Evolutionary conservation across 371 early-diverging fungal species (phyloP).

Genomic region (Zancudomyces culisetae): DNA sequence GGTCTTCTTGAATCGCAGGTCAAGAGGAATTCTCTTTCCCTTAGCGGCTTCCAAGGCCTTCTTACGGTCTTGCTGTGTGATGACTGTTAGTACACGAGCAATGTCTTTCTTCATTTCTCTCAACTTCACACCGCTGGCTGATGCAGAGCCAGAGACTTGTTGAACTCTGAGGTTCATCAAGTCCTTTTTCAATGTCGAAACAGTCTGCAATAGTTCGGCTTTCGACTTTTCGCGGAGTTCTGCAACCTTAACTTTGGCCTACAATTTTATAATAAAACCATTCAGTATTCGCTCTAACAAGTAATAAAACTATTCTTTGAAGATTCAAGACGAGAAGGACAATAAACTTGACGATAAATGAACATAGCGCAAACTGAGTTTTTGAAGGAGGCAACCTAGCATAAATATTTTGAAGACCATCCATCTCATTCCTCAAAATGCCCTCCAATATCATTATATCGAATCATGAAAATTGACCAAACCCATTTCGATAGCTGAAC

Average conservation of each 20-base stretch:
- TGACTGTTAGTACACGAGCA: conserved; percentile 82
- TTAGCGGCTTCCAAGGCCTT: conserved; percentile 63
- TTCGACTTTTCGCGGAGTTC: conserved; percentile 81
- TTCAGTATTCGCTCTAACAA: too few relatives aligned
- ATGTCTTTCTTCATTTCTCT: conserved; percentile 67
- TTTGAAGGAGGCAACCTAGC: too few relatives aligned
- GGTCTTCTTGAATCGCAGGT: conserved; percentile 89
- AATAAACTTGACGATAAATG: too few relatives aligned
- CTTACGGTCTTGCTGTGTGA: conserved; percentile 70
- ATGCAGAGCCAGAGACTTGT: conserved; percentile 58
- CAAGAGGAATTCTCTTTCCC: conserved; percentile 78
- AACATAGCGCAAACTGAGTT: too few relatives aligned
- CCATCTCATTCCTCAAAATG: too few relatives aligned
- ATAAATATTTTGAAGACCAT: too few relatives aligned
- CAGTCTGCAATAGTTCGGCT: conserved; percentile 70
- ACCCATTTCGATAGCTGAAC: too few relatives aligned
- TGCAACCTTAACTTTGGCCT: conserved; percentile 68
- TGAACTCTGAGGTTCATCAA: conserved; percentile 76
- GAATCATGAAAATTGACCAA: too few relatives aligned
- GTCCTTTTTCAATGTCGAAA: conserved; percentile 84
- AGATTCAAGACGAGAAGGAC: too few relatives aligned
- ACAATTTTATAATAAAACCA: conserved; percentile 3
- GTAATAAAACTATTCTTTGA: too few relatives aligned
- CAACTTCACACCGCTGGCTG: conserved; percentile 63
- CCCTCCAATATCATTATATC: too few relatives aligned